Percentiles rank a stretch among this genome's conserved stretches.
These are phyloP conservation scores for Aspergillus transmontanensis DNA, from an alignment of 2,329 filamentous ascomycete species.

Conservation along the genomic window DNA sequence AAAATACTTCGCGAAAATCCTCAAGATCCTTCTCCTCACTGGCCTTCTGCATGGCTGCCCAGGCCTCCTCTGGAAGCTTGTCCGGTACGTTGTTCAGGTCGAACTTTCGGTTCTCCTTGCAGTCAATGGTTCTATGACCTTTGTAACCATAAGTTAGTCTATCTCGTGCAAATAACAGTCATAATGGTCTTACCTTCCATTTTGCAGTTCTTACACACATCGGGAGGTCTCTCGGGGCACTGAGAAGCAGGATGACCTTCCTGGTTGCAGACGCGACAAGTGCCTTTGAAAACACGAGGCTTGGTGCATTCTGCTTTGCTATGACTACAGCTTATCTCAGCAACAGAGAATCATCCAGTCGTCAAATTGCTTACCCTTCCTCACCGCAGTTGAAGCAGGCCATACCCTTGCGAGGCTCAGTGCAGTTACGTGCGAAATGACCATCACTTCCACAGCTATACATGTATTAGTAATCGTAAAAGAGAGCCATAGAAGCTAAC, in stretches of 20 bases:
- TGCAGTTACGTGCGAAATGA: constrained; percentile 48
- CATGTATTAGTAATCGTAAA: constrained; percentile 11
- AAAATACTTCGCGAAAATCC: constrained; percentile 51
- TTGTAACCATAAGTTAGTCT: constrained; percentile 8
- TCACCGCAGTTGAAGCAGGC: constrained; percentile 48
- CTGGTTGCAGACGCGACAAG: constrained; percentile 49
- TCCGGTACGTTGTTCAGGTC: constrained; percentile 49
- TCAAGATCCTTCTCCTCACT: constrained; percentile 53
- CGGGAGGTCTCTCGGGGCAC: constrained; percentile 47
- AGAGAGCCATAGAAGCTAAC: constrained; percentile 15
- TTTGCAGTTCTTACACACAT: constrained; percentile 52
- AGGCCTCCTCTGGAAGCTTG: constrained; percentile 52
- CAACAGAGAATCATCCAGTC: neutral
- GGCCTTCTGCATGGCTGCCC: constrained; percentile 52
- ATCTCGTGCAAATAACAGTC: neutral
- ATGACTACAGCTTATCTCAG: constrained; percentile 34
- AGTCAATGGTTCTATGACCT: constrained; percentile 50
- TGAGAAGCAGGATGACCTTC: constrained; percentile 49
- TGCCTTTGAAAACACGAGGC: constrained; percentile 50
- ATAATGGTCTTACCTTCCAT: constrained; percentile 41
- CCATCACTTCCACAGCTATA: constrained; percentile 38
- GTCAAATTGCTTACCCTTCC: constrained; percentile 36
- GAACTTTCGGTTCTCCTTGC: constrained; percentile 48
- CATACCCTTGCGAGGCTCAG: constrained; percentile 42
- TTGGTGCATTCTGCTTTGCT: constrained; percentile 49